These are phyloP conservation scores for Termitomyces sp. DNA, from an alignment of 768 basidiomycete genomes.

Conservation along the genomic window DNA sequence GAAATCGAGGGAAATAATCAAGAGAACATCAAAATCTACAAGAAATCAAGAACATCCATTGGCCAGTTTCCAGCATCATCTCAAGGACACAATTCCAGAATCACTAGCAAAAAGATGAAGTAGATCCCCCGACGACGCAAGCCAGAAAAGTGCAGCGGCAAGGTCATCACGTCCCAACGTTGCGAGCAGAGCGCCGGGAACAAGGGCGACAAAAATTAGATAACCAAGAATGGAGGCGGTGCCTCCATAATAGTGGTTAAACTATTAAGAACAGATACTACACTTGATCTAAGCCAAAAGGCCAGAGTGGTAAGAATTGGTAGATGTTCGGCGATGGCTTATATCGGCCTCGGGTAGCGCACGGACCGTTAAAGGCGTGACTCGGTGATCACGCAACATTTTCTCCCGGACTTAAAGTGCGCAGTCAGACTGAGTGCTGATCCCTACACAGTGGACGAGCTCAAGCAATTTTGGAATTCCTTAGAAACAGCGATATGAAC, in stretches of 20 bases:
- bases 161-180: not conserved
- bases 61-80: slow-evolving; percentile 5
- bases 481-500: too few relatives aligned
- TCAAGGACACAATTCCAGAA: slow-evolving; percentile 3
- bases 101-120: slow-evolving; percentile 16
- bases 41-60: slow-evolving; percentile 3
- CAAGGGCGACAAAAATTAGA: slow-evolving; percentile 51
- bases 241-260: slow-evolving; percentile 60
- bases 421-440: too few relatives aligned
- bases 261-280: slow-evolving; percentile 94
- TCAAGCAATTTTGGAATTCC: too few relatives aligned
- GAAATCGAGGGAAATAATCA: too few relatives aligned
- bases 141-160: too few relatives aligned
- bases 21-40: too few relatives aligned
- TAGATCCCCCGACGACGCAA: too few relatives aligned
- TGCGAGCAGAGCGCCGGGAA: slow-evolving; percentile 53
- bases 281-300: slow-evolving; percentile 97
- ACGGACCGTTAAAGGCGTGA: slow-evolving; percentile 8
- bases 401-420: too few relatives aligned
- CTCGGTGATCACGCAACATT: not conserved
- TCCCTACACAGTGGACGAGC: too few relatives aligned
- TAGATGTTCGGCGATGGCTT: too few relatives aligned
- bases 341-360: not conserved
- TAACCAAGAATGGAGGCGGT: slow-evolving; percentile 49
- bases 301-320: slow-evolving; percentile 68